phyloP scores from a whole-genome alignment of 2,329 filamentous ascomycete genomes.

The Fusarium sp. region DNA sequence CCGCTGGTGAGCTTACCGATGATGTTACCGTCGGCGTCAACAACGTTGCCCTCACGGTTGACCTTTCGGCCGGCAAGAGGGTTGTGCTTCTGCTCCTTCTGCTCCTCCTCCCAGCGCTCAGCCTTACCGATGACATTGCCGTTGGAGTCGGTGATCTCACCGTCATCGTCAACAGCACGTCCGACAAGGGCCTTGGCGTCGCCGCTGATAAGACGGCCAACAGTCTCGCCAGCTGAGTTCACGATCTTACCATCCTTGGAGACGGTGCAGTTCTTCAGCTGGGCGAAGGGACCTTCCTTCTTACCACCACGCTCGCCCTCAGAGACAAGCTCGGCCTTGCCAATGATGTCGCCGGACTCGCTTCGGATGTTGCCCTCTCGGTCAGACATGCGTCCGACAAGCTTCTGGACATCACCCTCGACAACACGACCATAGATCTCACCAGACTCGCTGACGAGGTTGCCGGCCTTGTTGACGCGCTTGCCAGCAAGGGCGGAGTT shows the following conservation, averaged over 20 bases:
- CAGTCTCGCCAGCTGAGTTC: slow-evolving; percentile 74
- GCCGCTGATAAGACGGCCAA: slow-evolving; percentile 78
- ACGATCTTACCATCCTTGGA: slow-evolving; percentile 77
- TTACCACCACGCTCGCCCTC: slow-evolving; percentile 73
- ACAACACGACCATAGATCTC: slow-evolving; percentile 73
- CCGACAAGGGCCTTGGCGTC: slow-evolving; percentile 80
- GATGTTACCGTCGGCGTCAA: slow-evolving; percentile 69
- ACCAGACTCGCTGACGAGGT: slow-evolving; percentile 67
- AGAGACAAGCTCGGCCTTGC: slow-evolving; percentile 75
- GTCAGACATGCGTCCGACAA: slow-evolving; percentile 77
- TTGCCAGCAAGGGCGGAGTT: slow-evolving; percentile 76
- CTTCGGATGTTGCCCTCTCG: slow-evolving; percentile 79
- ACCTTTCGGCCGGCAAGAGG: slow-evolving; percentile 67
- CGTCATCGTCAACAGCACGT: slow-evolving; percentile 82
- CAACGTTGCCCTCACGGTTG: slow-evolving; percentile 70
- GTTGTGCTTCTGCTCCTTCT: slow-evolving; percentile 64
- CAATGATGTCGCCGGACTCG: slow-evolving; percentile 78
- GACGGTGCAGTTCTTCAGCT: slow-evolving; percentile 73
- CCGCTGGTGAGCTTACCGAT: slow-evolving; percentile 77
- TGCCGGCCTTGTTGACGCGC: slow-evolving; percentile 78
- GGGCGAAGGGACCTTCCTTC: slow-evolving; percentile 77
- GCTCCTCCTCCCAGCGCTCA: slow-evolving; percentile 70
- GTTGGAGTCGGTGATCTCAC: slow-evolving; percentile 84
- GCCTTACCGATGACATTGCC: slow-evolving; percentile 70
- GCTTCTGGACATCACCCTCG: slow-evolving; percentile 73